Base-by-base conservation (phyloP, 2,329 filamentous ascomycete genomes). In the Daldinia eschscholtzii region DNA sequence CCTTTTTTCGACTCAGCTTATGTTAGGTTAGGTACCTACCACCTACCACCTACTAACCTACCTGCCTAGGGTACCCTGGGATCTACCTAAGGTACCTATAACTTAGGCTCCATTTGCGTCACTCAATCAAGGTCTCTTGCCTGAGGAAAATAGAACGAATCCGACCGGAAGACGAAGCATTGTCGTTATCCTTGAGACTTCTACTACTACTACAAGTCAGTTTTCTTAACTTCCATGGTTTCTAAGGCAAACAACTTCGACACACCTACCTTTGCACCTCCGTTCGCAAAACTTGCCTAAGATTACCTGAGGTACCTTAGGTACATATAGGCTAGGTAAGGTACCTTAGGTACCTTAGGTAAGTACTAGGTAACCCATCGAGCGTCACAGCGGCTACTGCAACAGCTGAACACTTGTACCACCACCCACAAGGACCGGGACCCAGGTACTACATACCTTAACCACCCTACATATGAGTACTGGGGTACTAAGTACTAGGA, bases 61-160 rank as follows among this genome's bases (percentile, higher is more conserved):
- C n/a, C n/a, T n/a, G n/a, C 30, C 5, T 26, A 46, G 4, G 39
- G 13, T 15, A 26, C 10, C 20, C 42, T 41, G 18, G 6, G 6
- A 41, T 18, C 39, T 41, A 41, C 15, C 15, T 41, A 20, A 18
- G 7, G 41, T 42, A 42, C 41, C 41, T 42, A 20, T 30, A 12
- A 41, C 15, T 26, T 44, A 23, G 26, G 28, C 46, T 42, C 28
- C 33, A 61, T 42, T 28, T 55, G 48, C 37, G 28, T 62, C 55
- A 35, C 48, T 48, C 42, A 46, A 46, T 46, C 42, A 46, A 12
- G 35, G 10, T 39, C 13, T 13, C 18, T 23, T 58, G 39, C 33
- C 30, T 55, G 30, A 26, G 10, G 5, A 20, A n/a, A 30, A 33
- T 15, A 20, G 37, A 15, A 28, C 39, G 28, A 18, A 30, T n/a